Conservation (phyloP, 352 stramenopile species). For the Phytophthora litchii region DNA sequence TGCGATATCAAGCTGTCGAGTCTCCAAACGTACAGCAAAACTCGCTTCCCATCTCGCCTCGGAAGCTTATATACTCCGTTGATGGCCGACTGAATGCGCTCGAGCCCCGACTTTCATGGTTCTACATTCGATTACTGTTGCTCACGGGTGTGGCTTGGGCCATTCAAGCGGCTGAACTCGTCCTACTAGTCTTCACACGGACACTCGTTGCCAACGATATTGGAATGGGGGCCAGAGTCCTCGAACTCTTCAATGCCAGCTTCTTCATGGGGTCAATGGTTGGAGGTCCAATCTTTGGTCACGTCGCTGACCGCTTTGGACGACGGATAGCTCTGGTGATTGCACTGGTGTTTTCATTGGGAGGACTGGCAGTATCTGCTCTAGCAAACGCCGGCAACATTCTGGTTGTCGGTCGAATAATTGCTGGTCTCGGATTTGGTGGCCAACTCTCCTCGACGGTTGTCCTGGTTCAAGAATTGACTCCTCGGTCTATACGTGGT, state of each 20-base stretch:
- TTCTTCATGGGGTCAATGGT: conserved; percentile 34
- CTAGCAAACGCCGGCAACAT: conserved; percentile 24
- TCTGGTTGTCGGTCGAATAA: conserved; percentile 39
- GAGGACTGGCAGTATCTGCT: conserved; percentile 35
- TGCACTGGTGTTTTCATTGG: conserved; percentile 38
- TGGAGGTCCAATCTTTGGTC: conserved; percentile 42
- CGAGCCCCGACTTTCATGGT: conserved; percentile 29
- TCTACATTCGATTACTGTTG: conserved; percentile 43
- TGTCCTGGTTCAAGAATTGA: conserved; percentile 44
- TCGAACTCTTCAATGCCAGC: conserved; percentile 38
- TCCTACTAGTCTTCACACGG: conserved; percentile 47
- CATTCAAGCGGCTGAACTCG: conserved; percentile 46
- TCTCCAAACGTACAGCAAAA: conserved; percentile 8
- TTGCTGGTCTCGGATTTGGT: conserved; percentile 42
- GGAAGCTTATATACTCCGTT: conserved; percentile 4
- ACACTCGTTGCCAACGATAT: conserved; percentile 34
- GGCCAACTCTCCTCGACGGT: conserved; percentile 41
- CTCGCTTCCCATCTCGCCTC: conserved; percentile 3
- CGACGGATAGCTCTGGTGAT: conserved; percentile 33
- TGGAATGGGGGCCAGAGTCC: conserved; percentile 28
- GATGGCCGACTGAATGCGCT: conserved; percentile 26
- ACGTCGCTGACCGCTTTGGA: conserved; percentile 40
- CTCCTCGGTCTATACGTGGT: conserved; percentile 34
- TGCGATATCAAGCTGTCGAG: conserved; percentile 23
- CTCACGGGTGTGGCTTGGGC: conserved; percentile 42